phyloP scores from a whole-genome alignment of 2,329 filamentous ascomycete genomes.

The Raffaelea albimanens region DNA sequence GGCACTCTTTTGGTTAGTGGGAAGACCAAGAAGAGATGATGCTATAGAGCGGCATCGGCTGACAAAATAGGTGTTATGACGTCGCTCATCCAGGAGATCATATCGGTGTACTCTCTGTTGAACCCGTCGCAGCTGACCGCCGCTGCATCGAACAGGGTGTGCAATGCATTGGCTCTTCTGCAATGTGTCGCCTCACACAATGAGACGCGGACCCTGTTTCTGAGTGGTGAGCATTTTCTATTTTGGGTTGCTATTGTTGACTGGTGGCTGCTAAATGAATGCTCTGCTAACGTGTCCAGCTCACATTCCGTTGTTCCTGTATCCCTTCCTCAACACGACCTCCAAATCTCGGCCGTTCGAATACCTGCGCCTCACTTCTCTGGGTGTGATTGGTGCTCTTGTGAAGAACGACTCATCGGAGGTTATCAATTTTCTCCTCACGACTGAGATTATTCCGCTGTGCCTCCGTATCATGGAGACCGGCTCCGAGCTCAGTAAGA shows the following conservation, averaged over 20 bases:
- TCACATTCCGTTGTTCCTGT: constrained; percentile 94
- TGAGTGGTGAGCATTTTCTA: too few species aligned
- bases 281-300: constrained; percentile 41
- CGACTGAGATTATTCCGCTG: constrained; percentile 95
- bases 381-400: constrained; percentile 91
- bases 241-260: not conserved
- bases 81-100: constrained; percentile 93
- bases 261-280: not conserved
- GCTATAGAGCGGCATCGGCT: not conserved
- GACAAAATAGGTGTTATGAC: constrained; percentile 81
- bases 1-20: constrained; percentile 89
- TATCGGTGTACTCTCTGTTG: constrained; percentile 92
- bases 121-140: constrained; percentile 96
- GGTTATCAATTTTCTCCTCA: constrained; percentile 97
- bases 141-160: constrained; percentile 93
- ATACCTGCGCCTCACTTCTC: constrained; percentile 88
- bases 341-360: constrained; percentile 97
- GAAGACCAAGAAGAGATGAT: not conserved
- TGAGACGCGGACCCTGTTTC: constrained; percentile 85
- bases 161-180: constrained; percentile 88
- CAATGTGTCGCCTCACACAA: constrained; percentile 98
- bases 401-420: constrained; percentile 99
- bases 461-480: constrained; percentile 99
- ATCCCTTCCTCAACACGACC: constrained; percentile 96
- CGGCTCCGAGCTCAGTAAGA: constrained; percentile 95